Conservation (phyloP, 2,329 filamentous ascomycete species). For the Trichoderma harzianum region DNA sequence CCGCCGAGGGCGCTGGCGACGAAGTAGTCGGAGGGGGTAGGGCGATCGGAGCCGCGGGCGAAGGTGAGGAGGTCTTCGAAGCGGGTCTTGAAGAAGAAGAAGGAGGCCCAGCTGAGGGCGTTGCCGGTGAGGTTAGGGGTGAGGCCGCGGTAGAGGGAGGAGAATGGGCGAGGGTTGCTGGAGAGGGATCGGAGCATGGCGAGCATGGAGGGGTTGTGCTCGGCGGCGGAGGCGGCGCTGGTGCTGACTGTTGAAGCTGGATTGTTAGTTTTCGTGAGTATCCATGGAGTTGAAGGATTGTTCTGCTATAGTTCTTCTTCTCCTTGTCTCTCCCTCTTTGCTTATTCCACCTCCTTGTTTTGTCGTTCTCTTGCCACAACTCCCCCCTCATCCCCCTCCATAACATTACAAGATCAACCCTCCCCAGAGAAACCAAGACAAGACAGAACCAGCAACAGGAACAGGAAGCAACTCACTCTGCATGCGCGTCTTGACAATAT, state of each 20-base stretch:
- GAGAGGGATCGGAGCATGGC: constrained; percentile 50
- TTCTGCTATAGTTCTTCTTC: background rate
- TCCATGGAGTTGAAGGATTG: background rate
- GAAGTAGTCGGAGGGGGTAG: constrained; percentile 70
- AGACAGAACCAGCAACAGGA: background rate
- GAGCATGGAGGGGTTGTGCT: constrained; percentile 46
- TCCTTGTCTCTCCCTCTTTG: background rate
- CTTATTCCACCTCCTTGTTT: background rate
- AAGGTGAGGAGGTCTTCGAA: constrained; percentile 47
- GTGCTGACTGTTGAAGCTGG: constrained; percentile 53
- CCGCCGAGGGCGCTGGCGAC: constrained; percentile 69
- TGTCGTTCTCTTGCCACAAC: background rate
- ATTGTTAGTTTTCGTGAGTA: constrained; percentile 7
- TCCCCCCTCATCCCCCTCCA: background rate
- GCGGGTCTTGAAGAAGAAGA: constrained; percentile 74
- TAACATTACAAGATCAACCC: background rate
- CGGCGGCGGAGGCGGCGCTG: constrained; percentile 37
- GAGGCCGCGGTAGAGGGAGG: constrained; percentile 82
- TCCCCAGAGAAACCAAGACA: background rate
- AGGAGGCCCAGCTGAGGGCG: constrained; percentile 83
- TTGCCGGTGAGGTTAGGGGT: constrained; percentile 90
- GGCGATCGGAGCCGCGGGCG: constrained; percentile 20
- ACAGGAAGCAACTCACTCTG: constrained; percentile 58
- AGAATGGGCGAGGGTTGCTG: constrained; percentile 52
- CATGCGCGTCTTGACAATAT: constrained; percentile 93